Percentiles rank a stretch among this genome's conserved stretches.
phyloP scores from a whole-genome alignment of 257 asterid species.

The Solanum dulcamara region DNA sequence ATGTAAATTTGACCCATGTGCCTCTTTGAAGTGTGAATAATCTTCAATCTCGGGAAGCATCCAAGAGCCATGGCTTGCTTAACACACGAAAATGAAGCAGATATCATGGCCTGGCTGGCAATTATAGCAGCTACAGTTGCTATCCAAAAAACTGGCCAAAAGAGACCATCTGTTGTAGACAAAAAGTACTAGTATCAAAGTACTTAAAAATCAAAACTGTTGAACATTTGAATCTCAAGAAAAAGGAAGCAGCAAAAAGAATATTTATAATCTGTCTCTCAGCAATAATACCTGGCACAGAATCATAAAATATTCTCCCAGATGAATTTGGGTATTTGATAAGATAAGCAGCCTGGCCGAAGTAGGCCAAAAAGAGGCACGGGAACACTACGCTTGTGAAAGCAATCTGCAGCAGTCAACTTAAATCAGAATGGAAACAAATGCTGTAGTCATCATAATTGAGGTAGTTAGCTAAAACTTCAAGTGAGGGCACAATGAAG shows the following conservation, averaged over 20 bases:
- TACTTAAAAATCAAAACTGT: not conserved
- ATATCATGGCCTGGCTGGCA: constrained; percentile 99
- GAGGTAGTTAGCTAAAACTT: not conserved
- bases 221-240: not conserved
- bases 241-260: not conserved
- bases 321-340: constrained; percentile 54
- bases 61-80: constrained; percentile 99
- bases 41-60: constrained; percentile 91
- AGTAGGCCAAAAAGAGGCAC: constrained; percentile 86
- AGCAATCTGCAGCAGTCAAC: constrained; percentile 55
- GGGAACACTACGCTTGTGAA: constrained; percentile 80
- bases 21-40: constrained; percentile 85
- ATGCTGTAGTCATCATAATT: not conserved
- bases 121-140: constrained; percentile 90
- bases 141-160: constrained; percentile 85
- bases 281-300: constrained; percentile 67
- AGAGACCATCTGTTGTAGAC: constrained; percentile 43
- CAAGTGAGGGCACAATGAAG: not conserved
- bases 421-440: not conserved
- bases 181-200: constrained; percentile 7
- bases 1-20: constrained; percentile 95
- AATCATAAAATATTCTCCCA: constrained; percentile 56
- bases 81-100: constrained; percentile 92
- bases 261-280: not conserved
- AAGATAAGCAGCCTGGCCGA: constrained; percentile 98